Conservation (phyloP, 345 rosid genomes). For the Eucalyptus erythrocorys region DNA sequence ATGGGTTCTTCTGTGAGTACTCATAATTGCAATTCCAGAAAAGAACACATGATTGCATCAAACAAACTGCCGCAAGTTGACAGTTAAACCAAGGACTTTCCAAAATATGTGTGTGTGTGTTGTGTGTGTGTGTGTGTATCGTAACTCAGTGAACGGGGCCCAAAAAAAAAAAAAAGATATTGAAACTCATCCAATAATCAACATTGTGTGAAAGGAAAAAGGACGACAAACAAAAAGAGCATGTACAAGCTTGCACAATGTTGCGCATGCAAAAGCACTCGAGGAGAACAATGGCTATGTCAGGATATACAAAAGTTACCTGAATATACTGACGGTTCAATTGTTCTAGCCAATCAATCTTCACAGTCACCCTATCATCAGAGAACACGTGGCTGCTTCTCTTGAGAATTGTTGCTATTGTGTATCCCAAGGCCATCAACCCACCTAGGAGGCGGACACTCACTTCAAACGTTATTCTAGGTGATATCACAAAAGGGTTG, state of each 20-base stretch:
- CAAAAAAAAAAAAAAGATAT: background rate
- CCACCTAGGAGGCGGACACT: constrained; percentile 99
- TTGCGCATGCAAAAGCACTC: background rate
- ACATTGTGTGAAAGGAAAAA: background rate
- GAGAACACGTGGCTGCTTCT: constrained; percentile 86
- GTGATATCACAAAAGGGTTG: constrained; percentile 95
- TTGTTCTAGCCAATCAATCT: constrained; percentile 95
- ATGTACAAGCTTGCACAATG: background rate
- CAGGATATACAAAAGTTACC: constrained; percentile 25
- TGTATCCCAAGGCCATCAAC: constrained; percentile 96
- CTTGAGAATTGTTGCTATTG: constrained; percentile 92
- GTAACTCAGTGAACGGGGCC: background rate
- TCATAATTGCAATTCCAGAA: background rate
- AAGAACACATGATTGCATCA: background rate
- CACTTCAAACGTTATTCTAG: constrained; percentile 97
- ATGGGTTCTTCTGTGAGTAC: background rate
- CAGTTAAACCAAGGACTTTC: background rate
- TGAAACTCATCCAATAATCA: background rate
- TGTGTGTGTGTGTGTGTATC: background rate
- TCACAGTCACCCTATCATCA: constrained; percentile 67
- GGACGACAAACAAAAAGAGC: background rate
- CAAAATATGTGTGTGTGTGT: no score
- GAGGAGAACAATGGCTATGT: background rate
- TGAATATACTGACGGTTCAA: constrained; percentile 82
- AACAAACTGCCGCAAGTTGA: background rate